Conservation (phyloP, 164 flowering plant species). For the Tinospora cordifolia region DNA sequence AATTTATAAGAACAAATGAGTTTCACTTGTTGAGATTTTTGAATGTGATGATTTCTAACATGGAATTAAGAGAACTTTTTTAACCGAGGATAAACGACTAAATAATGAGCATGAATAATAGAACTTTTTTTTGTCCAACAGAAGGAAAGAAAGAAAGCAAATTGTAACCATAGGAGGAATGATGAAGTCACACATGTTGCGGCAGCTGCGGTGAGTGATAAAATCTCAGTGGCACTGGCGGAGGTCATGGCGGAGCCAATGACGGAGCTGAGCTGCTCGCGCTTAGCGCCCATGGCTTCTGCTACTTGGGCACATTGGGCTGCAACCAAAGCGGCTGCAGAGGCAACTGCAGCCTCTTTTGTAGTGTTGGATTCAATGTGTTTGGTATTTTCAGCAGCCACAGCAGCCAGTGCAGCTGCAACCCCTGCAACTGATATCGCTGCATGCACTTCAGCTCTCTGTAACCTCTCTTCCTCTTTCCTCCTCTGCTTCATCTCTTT, state of each 20-base stretch:
- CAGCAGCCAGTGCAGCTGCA: conserved; percentile 89
- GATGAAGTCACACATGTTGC: conserved; percentile 51
- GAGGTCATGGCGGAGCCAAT: conserved; percentile 67
- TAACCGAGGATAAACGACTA: no score
- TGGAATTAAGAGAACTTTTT: no score
- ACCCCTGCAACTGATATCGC: conserved; percentile 84
- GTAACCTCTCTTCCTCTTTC: conserved; percentile 67
- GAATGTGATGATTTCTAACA: no score
- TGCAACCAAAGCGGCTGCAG: conserved; percentile 90
- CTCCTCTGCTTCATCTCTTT: conserved; percentile 64
- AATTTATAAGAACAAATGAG: no score
- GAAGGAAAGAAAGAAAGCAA: no score
- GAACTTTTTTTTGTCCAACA: no score
- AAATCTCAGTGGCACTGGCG: conserved; percentile 54
- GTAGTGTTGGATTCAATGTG: conserved; percentile 22
- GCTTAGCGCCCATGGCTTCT: conserved; percentile 83
- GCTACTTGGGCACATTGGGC: conserved; percentile 82
- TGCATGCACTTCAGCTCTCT: conserved; percentile 80
- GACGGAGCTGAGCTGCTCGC: conserved; percentile 47
- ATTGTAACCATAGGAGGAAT: neutral
- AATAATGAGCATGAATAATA: no score
- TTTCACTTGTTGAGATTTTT: no score
- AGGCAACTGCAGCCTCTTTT: conserved; percentile 64
- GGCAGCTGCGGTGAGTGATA: conserved; percentile 90
- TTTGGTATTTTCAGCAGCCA: conserved; percentile 52